Evolutionary conservation across 192 early-diverging fungal species (phyloP).

Genomic region (Oehlia diaphana): DNA sequence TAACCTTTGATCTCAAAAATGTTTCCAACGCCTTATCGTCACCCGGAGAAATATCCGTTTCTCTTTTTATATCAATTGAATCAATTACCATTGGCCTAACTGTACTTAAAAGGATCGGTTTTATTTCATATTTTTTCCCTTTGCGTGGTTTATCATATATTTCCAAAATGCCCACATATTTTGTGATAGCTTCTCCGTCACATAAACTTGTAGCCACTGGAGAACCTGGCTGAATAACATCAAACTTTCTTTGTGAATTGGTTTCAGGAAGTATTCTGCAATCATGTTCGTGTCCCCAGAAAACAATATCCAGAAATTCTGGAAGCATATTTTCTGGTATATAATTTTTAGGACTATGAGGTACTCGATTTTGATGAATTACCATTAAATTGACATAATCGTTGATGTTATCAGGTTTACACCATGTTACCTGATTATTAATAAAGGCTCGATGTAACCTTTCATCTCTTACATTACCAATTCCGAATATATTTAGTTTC

Average conservation of each 20-base stretch:
- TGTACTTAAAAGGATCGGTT: neutral
- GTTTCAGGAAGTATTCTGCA: conserved; percentile 78
- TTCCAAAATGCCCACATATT: conserved; percentile 41
- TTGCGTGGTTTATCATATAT: neutral
- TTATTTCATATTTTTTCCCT: neutral
- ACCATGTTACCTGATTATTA: conserved; percentile 69
- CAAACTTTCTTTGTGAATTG: conserved; percentile 65
- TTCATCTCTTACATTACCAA: conserved; percentile 94
- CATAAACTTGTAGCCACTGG: conserved; percentile 88
- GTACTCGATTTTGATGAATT: conserved; percentile 89
- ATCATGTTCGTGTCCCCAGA: conserved; percentile 99
- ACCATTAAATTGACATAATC: conserved; percentile 92
- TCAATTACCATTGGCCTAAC: neutral
- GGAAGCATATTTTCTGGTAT: conserved; percentile 88
- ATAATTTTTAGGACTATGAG: conserved; percentile 80
- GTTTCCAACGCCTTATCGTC: neutral
- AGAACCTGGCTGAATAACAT: conserved; percentile 89
- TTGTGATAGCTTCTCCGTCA: conserved; percentile 77
- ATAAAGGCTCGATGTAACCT: conserved; percentile 78
- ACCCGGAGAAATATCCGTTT: neutral
- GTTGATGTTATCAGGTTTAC: conserved; percentile 63
- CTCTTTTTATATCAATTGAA: neutral
- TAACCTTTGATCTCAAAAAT: neutral
- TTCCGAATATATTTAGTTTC: conserved; percentile 80
- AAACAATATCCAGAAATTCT: conserved; percentile 75